These are phyloP conservation scores for Phalaenopsis aphrodite DNA, from an alignment of 106 monocot species.

Conservation along the genomic window DNA sequence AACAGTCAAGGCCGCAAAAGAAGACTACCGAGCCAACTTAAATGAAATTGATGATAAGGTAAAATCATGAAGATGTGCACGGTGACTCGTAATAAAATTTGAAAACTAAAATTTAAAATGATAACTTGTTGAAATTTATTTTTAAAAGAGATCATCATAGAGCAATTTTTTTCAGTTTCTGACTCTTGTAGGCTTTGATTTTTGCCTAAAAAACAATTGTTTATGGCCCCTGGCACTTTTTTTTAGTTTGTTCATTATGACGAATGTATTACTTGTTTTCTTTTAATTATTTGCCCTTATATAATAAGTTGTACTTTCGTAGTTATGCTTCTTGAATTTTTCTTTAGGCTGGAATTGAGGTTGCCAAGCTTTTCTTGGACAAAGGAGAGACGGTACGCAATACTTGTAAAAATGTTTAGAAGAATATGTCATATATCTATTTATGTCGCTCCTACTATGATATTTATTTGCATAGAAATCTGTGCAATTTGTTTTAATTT, in stretches of 20 bases:
- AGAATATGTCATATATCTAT: not conserved
- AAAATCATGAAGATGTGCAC: not conserved
- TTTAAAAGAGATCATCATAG: not conserved
- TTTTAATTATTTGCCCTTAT: not conserved
- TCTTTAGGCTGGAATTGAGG: slow-evolving; percentile 77
- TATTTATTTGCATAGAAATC: not conserved
- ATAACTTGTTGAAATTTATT: not conserved
- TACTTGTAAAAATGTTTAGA: not conserved
- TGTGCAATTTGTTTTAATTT: not conserved
- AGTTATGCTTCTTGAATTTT: slow-evolving; percentile 5
- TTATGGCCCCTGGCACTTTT: not conserved
- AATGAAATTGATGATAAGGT: not conserved
- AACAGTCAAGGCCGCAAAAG: not conserved
- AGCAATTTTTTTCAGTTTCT: not conserved
- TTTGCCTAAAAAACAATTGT: not conserved
- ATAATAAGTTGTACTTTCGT: not conserved
- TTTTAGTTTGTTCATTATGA: not conserved
- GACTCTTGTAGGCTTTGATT: not conserved
- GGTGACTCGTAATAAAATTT: not conserved
- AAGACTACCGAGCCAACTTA: not conserved
- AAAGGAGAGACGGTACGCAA: slow-evolving; percentile 76
- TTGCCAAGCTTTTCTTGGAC: slow-evolving; percentile 79
- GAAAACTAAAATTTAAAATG: not conserved
- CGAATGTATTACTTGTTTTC: not conserved
- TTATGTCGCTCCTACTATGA: not conserved